Evolutionary conservation across 1,284 basidiomycete species (phyloP).

Genomic region (Chalciporus sp.): DNA sequence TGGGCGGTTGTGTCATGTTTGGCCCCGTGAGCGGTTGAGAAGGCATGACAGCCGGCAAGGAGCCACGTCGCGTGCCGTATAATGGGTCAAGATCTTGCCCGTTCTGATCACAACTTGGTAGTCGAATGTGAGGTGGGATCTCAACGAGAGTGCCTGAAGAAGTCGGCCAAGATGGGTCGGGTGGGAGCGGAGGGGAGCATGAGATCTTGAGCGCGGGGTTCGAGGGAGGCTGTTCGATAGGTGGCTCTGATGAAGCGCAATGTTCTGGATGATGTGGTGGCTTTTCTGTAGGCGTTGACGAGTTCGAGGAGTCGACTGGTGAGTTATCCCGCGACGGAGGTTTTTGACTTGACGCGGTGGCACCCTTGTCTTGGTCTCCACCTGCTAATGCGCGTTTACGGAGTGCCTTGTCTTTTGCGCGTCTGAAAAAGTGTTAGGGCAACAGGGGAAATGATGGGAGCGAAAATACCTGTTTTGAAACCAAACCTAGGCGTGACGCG

Average conservation of each 20-base stretch:
- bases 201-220: conserved; percentile 40
- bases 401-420: conserved; percentile 77
- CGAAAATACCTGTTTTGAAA: conserved; percentile 81
- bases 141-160: conserved; percentile 37
- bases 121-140: conserved; percentile 25
- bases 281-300: conserved; percentile 35
- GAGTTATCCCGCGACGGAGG: conserved; percentile 30
- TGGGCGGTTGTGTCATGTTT: conserved; percentile 16
- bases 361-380: conserved; percentile 18
- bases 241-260: conserved; percentile 6
- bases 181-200: conserved; percentile 40
- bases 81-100: conserved; percentile 26
- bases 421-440: conserved; percentile 42
- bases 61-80: conserved; percentile 44
- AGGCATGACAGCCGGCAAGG: conserved; percentile 49
- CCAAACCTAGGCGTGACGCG: conserved; percentile 63
- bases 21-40: conserved; percentile 38
- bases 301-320: conserved; percentile 33
- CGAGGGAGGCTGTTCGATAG: conserved; percentile 21
- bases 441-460: conserved; percentile 2
- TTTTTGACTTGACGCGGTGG: conserved; percentile 16
- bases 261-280: conserved; percentile 16
- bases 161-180: conserved; percentile 43
- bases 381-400: conserved; percentile 21
- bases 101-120: conserved; percentile 14